A percentile compares a stretch with the other conserved stretches of the same genome.
Conservation (phyloP, 2,329 filamentous ascomycete species). For the Pseudogymnoascus sp. region DNA sequence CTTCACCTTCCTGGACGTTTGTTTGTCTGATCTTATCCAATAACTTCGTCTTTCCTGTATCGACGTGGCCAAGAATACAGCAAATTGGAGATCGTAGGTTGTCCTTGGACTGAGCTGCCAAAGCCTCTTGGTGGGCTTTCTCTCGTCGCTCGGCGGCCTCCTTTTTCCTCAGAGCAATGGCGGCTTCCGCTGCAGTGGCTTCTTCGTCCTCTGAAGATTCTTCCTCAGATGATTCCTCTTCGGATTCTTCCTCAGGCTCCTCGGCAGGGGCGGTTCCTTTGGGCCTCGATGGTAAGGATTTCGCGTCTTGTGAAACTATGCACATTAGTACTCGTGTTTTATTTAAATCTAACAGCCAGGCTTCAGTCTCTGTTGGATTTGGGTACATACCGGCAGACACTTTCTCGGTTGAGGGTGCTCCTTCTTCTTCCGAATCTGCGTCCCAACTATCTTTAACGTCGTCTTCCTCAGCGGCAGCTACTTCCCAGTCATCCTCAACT, state of each 20-base stretch:
- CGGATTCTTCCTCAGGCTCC: constrained; percentile 47
- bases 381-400: background rate
- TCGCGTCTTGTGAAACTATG: constrained; percentile 12
- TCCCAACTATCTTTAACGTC: constrained; percentile 95
- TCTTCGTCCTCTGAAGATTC: constrained; percentile 64
- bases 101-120: constrained; percentile 86
- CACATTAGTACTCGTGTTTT: constrained; percentile 20
- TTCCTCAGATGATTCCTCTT: constrained; percentile 49
- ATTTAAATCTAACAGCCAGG: constrained; percentile 20
- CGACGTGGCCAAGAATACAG: constrained; percentile 99
- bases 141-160: constrained; percentile 83
- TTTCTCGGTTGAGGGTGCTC: constrained; percentile 25
- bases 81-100: constrained; percentile 96
- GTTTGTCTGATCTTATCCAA: constrained; percentile 97
- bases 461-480: constrained; percentile 65
- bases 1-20: constrained; percentile 97
- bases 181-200: constrained; percentile 61
- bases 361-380: constrained; percentile 23
- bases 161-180: constrained; percentile 70
- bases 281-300: constrained; percentile 24
- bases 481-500: constrained; percentile 81
- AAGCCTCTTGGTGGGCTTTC: constrained; percentile 82
- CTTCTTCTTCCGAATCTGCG: constrained; percentile 68
- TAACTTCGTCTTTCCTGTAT: constrained; percentile 99
- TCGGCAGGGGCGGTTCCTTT: constrained; percentile 21